Evolutionary conservation across 768 basidiomycete species (phyloP), one percentile per base, ranked within the genome.

Genomic region (Pisolithus sp.): DNA sequence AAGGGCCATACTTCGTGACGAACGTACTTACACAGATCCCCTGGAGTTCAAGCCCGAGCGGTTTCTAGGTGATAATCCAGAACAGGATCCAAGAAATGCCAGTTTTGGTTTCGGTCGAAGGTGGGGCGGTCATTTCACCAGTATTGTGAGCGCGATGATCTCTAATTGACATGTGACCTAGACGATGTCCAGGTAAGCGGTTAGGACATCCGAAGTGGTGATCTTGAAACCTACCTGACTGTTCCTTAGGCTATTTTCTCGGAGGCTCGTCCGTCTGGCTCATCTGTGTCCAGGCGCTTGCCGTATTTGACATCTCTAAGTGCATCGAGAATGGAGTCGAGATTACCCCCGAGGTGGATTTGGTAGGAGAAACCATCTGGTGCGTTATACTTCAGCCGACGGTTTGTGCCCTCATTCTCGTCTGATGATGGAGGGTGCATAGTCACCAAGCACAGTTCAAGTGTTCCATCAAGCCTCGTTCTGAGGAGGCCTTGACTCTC

Each of bases 381-480:
- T 78, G 50, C 41, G 24, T 10, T 18, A 10, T 46, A 12, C 28
- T 7, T 26, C 26, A 26, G 26, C 26, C 26, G 26, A 26, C 26
- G 26, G 26, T 7, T 26, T 6, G 26, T 6, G 26, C 42, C 5
- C 21, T 13, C 10, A 21, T 36, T 26, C 24, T 51, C 64, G 7
- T 50, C 24, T 13, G 78, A 81, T 63, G 61, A 76, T 8, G 75
- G 26, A 78, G 80, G 58, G 69, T 73, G 7, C 20, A n/a, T n/a
- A 65, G 63, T 13, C 82, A 81, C 57, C 79, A 77, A 2, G 76
- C 26, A 26, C 5, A 26, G 26, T 26, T 26, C 26, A 26, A 70
- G 55, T 84, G 76, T 62, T 62, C 64, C n/a, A 75, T 84, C 55
- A 74, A 65, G 41, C 76, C 79, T 15, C 74, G 80, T 44, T 80